Percentiles rank a stretch among this genome's conserved stretches.
phyloP scores from a whole-genome alignment of 352 stramenopile genomes.

The Phytophthora tubulina region DNA sequence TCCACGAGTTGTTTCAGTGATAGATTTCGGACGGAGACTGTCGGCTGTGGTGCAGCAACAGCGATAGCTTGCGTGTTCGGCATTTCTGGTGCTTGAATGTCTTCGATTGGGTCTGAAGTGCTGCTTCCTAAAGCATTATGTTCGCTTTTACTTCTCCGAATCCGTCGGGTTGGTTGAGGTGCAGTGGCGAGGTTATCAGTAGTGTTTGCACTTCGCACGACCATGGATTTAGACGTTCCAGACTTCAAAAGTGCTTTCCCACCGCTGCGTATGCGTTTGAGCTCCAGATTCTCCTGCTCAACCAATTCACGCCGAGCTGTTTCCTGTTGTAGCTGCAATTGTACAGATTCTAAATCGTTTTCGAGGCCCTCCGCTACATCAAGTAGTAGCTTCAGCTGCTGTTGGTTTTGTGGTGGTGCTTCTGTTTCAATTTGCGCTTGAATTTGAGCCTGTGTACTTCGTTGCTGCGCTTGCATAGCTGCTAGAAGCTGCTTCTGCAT shows the following conservation, averaged over 20 bases:
- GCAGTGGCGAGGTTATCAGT: conserved; percentile 8
- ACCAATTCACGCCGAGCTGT: conserved; percentile 55
- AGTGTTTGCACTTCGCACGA: background rate
- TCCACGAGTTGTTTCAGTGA: conserved; percentile 86
- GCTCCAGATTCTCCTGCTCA: conserved; percentile 55
- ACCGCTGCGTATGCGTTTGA: conserved; percentile 38
- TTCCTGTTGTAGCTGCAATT: conserved; percentile 57
- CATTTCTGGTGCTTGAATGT: conserved; percentile 17
- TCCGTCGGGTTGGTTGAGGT: conserved; percentile 20
- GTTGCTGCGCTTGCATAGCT: conserved; percentile 45
- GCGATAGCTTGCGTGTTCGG: conserved; percentile 1
- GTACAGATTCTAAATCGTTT: conserved; percentile 59
- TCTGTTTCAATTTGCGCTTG: conserved; percentile 6
- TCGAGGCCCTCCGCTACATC: conserved; percentile 74
- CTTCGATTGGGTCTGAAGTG: conserved; percentile 3
- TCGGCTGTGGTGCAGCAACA: conserved; percentile 3
- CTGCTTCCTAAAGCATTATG: background rate
- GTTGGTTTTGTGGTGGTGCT: conserved; percentile 38
- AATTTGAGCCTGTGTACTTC: conserved; percentile 19
- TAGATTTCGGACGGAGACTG: conserved; percentile 49
- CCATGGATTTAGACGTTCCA: background rate
- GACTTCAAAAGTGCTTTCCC: conserved; percentile 14
- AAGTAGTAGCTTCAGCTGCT: conserved; percentile 70
- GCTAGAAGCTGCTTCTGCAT: conserved; percentile 66
- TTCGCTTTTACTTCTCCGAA: conserved; percentile 36